Base-by-base conservation (phyloP, 2,329 filamentous ascomycete genomes). In the Clonostachys sp. region DNA sequence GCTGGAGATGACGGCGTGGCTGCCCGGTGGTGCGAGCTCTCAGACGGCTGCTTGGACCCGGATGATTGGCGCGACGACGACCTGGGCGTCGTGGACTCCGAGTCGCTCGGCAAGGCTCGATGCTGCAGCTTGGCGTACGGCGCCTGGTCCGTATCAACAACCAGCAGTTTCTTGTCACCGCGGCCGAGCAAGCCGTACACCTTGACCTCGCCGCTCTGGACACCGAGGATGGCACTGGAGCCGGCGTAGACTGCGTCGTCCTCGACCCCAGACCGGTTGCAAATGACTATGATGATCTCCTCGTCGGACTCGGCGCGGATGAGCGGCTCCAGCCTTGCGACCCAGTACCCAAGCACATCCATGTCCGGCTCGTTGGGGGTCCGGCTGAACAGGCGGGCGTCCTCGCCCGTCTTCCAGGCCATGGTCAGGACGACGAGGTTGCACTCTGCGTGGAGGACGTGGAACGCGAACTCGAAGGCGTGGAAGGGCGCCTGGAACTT, bases 311-410 rank as follows among this genome's bases (percentile, higher is more conserved):
- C 72, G 0, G 66, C 58, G 12, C 75, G 69, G 33, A 85, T 80
- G 0, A 86, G 47, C 0, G 88, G 88, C 47, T 86, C 82, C 5
- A 92, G 72, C 0, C 89, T 76, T n/a, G 80, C 77, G 0, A 89
- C 70, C 89, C 88, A 92, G 56, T 92, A 92, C 0, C 80, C 78
- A 8, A 92, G 61, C 0, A 87, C 89, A 20, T 88, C 81, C 66
- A 87, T 75, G 53, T 91, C 87, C 0, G 87, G 86, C 44, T 83
- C 78, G 1, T 74, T 60, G 0, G 78, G 79, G 53, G 53, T 69
- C 30, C 55, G 71, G 49, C 57, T 80, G 59, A 70, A 82, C 8
- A 50, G 48, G 16, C 57, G 71, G 2, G 64, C 72, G 56, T 72
- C 75, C 51, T 72, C 81, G 48, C 61, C 71, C 2, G 86, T 89